Conservation (phyloP, 2,329 filamentous ascomycete genomes). For the Taxawa tesnikishii region DNA sequence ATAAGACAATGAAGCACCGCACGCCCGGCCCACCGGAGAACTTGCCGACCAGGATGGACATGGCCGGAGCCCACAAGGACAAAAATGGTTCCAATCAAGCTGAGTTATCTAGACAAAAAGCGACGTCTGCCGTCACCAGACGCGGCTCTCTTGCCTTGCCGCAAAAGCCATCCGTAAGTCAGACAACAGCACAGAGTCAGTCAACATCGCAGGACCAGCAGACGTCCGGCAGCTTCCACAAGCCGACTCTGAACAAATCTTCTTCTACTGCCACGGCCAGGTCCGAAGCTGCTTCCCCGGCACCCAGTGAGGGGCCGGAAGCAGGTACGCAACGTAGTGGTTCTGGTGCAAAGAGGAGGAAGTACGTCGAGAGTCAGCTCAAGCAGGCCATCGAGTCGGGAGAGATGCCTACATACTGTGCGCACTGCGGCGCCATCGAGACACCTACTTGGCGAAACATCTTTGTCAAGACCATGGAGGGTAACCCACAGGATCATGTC, state of each 20-base stretch:
- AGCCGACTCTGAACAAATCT: slow-evolving; percentile 4
- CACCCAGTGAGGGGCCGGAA: slow-evolving; percentile 16
- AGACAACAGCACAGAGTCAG: slow-evolving; percentile 20
- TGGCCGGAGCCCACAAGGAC: slow-evolving; percentile 4
- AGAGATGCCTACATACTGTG: slow-evolving; percentile 76
- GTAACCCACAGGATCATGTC: slow-evolving; percentile 56
- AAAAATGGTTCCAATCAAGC: slow-evolving; percentile 3
- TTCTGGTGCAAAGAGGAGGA: slow-evolving; percentile 52
- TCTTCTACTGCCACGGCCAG: slow-evolving; percentile 9
- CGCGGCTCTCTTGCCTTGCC: slow-evolving; percentile 22
- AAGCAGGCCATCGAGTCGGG: slow-evolving; percentile 57
- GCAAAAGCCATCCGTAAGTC: slow-evolving; percentile 19
- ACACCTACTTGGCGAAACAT: slow-evolving; percentile 95
- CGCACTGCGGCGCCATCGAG: slow-evolving; percentile 88
- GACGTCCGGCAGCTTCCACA: slow-evolving; percentile 5
- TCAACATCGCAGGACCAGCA: slow-evolving; percentile 9
- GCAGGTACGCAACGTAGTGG: slow-evolving; percentile 22
- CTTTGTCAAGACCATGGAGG: slow-evolving; percentile 64
- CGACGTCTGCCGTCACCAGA: slow-evolving; percentile 9
- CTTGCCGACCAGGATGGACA: slow-evolving; percentile 18
- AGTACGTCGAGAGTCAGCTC: slow-evolving; percentile 46
- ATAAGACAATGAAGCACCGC: no score
- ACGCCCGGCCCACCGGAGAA: slow-evolving; percentile 29
- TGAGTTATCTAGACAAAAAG: slow-evolving; percentile 7
- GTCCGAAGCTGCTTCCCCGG: slow-evolving; percentile 22